Evolutionary conservation across 139 green algal genomes (phyloP).

Genomic region (Closterium sp.): DNA sequence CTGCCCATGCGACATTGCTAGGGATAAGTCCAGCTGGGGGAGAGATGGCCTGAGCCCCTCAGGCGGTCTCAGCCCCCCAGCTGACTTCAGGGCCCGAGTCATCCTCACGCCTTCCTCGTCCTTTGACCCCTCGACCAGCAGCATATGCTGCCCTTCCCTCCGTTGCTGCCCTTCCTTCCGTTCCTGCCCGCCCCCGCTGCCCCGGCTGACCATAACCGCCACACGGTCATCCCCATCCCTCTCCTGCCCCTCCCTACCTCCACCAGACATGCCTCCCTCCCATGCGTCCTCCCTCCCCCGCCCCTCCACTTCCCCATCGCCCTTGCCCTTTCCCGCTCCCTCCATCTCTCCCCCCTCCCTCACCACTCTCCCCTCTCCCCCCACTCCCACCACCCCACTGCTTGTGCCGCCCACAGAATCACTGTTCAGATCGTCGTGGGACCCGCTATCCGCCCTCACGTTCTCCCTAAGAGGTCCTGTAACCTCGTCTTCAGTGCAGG

Average conservation of each 20-base stretch:
- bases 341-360: no score
- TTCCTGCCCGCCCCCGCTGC: not conserved
- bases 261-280: not conserved
- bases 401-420: not conserved
- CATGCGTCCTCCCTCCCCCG: not conserved
- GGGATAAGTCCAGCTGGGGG: not conserved
- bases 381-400: not conserved
- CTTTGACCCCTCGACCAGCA: not conserved
- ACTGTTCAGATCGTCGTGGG: not conserved
- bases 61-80: no score
- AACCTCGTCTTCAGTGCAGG: not conserved
- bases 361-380: not conserved
- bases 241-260: not conserved
- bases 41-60: not conserved
- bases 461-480: not conserved
- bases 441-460: not conserved
- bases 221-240: not conserved
- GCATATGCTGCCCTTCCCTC: not conserved
- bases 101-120: no score
- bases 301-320: no score
- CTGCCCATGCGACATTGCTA: not conserved
- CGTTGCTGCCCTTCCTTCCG: not conserved
- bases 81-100: not conserved
- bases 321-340: no score
- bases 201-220: not conserved